A percentile compares a stretch with the other conserved stretches of the same genome.
Conservation (phyloP, 305 asterid genomes). For the Fraxinus angustifolia region DNA sequence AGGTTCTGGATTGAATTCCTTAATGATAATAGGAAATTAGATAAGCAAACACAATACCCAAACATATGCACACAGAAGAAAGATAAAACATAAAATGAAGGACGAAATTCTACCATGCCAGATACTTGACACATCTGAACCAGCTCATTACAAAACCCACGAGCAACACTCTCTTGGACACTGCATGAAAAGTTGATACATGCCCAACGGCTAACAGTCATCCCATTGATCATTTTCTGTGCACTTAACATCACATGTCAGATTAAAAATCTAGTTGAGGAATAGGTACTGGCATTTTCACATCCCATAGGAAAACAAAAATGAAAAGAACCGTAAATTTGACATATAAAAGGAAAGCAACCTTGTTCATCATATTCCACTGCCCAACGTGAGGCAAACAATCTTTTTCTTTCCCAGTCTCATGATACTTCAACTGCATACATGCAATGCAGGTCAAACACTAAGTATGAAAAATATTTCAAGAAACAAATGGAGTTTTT, state of each 20-base stretch:
- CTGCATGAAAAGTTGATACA: slow-evolving; percentile 94
- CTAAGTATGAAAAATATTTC: neutral
- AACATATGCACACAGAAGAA: neutral
- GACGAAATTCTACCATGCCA: slow-evolving; percentile 69
- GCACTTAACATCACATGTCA: slow-evolving; percentile 9
- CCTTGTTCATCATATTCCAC: slow-evolving; percentile 99
- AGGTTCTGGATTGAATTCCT: slow-evolving; percentile 90
- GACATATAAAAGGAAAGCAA: slow-evolving; percentile 21
- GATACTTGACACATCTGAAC: slow-evolving; percentile 99
- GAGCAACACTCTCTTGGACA: slow-evolving; percentile 93
- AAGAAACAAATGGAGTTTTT: neutral
- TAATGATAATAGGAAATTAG: slow-evolving; percentile 18
- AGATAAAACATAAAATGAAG: neutral
- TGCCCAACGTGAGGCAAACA: slow-evolving; percentile 98
- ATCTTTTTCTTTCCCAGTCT: slow-evolving; percentile 88
- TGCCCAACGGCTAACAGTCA: slow-evolving; percentile 95
- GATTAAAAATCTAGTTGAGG: neutral
- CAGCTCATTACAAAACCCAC: slow-evolving; percentile 87
- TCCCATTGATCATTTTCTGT: slow-evolving; percentile 98
- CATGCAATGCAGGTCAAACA: slow-evolving; percentile 18
- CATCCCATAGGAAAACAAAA: neutral
- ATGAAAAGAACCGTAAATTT: neutral
- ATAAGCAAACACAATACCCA: neutral
- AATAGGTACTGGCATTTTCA: slow-evolving; percentile 3
- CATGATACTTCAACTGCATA: slow-evolving; percentile 84